Conservation (phyloP, 306 rosid genomes). For the Abrus precatorius region DNA sequence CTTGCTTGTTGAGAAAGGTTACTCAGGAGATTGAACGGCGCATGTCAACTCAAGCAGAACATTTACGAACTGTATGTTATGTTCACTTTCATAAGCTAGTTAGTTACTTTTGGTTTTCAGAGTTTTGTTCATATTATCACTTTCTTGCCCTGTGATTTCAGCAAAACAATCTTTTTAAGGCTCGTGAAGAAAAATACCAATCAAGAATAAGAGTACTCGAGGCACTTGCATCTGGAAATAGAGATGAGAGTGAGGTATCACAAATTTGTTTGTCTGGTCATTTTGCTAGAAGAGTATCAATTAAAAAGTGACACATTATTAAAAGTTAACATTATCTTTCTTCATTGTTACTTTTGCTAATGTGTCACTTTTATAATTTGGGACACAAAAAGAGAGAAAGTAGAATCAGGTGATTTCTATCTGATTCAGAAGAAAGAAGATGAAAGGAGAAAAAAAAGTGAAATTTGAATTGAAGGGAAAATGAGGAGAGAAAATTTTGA, state of each 20-base stretch:
- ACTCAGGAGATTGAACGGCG: constrained; percentile 96
- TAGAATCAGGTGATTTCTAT: too few relatives aligned
- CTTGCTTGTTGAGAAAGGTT: constrained; percentile 87
- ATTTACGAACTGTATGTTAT: constrained; percentile 82
- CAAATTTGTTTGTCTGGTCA: constrained; percentile 6
- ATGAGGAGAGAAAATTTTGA: too few relatives aligned
- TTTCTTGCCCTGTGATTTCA: constrained; percentile 53
- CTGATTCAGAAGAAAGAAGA: too few relatives aligned
- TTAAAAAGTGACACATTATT: too few relatives aligned
- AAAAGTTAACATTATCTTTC: too few relatives aligned
- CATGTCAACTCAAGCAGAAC: constrained; percentile 92
- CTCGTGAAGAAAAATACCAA: constrained; percentile 92
- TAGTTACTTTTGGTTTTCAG: constrained; percentile 32
- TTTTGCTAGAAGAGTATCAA: constrained; percentile 16
- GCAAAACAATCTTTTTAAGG: constrained; percentile 94
- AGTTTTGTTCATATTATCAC: constrained; percentile 17
- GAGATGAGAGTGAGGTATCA: constrained; percentile 75
- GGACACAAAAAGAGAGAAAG: too few relatives aligned
- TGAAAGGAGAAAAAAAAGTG: too few relatives aligned
- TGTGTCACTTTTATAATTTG: too few relatives aligned
- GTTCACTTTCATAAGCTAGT: constrained; percentile 39
- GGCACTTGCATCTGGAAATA: constrained; percentile 74
- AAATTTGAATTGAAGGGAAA: too few relatives aligned
- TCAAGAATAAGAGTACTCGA: constrained; percentile 87
- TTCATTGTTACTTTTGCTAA: too few relatives aligned